Percentiles rank a stretch among this genome's conserved stretches.
Evolutionary conservation across 352 stramenopile species (phyloP).

Genomic region (Globisporangium cystogenes): DNA sequence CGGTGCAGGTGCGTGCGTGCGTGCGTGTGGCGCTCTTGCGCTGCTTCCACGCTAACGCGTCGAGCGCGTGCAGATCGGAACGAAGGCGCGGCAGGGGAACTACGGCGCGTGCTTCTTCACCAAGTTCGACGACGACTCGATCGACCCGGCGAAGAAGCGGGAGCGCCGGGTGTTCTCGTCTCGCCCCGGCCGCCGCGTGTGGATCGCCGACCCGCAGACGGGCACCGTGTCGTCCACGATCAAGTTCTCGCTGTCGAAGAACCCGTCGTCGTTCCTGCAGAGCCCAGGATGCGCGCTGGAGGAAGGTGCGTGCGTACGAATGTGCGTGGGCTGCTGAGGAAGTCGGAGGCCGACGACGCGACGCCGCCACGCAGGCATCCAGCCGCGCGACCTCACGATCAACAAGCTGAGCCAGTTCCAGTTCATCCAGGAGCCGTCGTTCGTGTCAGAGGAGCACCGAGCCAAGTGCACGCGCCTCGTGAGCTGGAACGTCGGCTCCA

Average conservation of each 20-base stretch:
- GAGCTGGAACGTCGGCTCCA: conserved; percentile 79
- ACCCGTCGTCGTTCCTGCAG: conserved; percentile 51
- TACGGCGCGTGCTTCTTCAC: conserved; percentile 84
- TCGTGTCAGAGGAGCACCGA: conserved; percentile 35
- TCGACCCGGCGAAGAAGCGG: conserved; percentile 50
- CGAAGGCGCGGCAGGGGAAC: conserved; percentile 74
- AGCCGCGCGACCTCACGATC: conserved; percentile 69
- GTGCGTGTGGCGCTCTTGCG: too few species aligned
- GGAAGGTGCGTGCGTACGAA: conserved; percentile 26
- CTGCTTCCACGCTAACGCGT: too few species aligned
- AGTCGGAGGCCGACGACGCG: too few species aligned
- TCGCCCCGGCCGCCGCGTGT: conserved; percentile 72
- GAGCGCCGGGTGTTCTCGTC: conserved; percentile 78
- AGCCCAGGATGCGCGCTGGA: conserved; percentile 43
- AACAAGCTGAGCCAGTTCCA: conserved; percentile 75
- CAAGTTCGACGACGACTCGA: conserved; percentile 43
- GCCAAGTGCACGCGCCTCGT: conserved; percentile 50
- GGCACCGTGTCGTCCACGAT: conserved; percentile 79
- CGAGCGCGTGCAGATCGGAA: conserved; percentile 48
- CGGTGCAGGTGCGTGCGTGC: conserved; percentile 38
- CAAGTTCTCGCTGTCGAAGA: conserved; percentile 77
- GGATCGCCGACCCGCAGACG: conserved; percentile 70
- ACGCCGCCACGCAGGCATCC: conserved; percentile 23
- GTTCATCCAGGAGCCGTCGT: conserved; percentile 56
- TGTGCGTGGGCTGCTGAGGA: too few species aligned